Percentiles rank a stretch among this genome's conserved stretches.
phyloP scores from a whole-genome alignment of 352 stramenopile genomes.

The Pythium phragmiticola region DNA sequence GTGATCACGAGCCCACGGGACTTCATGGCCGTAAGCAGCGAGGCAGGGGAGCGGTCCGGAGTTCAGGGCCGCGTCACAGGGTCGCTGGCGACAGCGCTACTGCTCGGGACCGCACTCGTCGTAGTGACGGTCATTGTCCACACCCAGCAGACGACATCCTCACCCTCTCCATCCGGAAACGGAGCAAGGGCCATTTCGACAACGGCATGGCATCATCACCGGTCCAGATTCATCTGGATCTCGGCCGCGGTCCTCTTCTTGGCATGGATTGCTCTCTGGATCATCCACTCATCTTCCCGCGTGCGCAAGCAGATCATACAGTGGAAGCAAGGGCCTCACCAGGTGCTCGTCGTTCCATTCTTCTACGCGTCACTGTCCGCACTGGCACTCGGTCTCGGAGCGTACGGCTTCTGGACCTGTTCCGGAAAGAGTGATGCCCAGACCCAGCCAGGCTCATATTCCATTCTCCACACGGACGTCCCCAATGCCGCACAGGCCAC shows the following conservation, averaged over 20 bases:
- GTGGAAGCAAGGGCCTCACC: not conserved
- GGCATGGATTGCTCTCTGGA: not conserved
- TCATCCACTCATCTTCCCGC: constrained; percentile 15
- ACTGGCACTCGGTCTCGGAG: constrained; percentile 7
- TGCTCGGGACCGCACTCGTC: constrained; percentile 5
- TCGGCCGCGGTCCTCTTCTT: constrained; percentile 8
- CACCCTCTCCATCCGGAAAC: not conserved
- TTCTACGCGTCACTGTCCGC: constrained; percentile 2
- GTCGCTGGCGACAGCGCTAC: constrained; percentile 6
- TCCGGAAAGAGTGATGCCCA: not conserved
- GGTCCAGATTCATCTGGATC: constrained; percentile 15
- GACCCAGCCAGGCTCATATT: not conserved
- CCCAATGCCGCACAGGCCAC: not conserved
- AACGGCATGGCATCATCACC: not conserved
- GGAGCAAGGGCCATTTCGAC: not conserved
- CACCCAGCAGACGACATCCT: not conserved
- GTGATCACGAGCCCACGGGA: not conserved
- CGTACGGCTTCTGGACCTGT: constrained; percentile 7
- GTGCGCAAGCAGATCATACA: constrained; percentile 1
- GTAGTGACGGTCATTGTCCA: not conserved
- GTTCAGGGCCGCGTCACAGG: not conserved
- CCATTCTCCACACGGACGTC: constrained; percentile 1
- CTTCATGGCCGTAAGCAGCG: not conserved
- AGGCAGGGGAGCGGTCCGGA: not conserved
- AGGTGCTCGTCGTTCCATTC: not conserved